phyloP scores from a whole-genome alignment of 495 filamentous ascomycete species.

The Talaromyces borbonicus region DNA sequence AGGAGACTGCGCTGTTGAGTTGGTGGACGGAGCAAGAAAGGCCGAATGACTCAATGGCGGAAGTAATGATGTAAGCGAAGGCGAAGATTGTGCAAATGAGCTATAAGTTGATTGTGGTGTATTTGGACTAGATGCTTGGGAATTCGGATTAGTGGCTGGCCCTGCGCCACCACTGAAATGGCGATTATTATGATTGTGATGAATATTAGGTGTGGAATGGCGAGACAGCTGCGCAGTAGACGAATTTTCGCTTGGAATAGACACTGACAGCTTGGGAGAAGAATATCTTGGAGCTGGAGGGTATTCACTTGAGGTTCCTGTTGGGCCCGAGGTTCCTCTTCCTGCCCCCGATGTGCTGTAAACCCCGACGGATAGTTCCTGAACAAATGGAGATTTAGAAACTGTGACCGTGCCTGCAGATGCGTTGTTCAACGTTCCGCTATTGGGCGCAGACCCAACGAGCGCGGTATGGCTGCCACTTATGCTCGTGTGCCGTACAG shows the following conservation, averaged over 20 bases:
- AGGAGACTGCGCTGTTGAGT: constrained; percentile 11
- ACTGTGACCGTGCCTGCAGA: constrained; percentile 36
- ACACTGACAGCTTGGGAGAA: constrained; percentile 17
- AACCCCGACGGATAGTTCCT: constrained; percentile 19
- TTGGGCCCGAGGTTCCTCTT: constrained; percentile 8
- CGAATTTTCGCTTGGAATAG: constrained; percentile 19
- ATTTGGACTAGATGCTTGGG: constrained; percentile 47
- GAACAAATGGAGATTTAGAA: constrained; percentile 38
- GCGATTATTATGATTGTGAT: constrained; percentile 23
- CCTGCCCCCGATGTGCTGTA: constrained; percentile 17
- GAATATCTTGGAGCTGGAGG: constrained; percentile 21
- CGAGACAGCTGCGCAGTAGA: constrained; percentile 24
- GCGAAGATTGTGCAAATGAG: constrained; percentile 39
- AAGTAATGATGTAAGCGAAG: constrained; percentile 19
- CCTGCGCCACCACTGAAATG: constrained; percentile 34
- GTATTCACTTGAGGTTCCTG: not conserved
- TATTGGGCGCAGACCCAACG: not conserved
- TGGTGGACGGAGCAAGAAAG: constrained; percentile 15
- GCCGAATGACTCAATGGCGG: constrained; percentile 14
- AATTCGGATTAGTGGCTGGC: constrained; percentile 29
- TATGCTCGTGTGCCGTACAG: constrained; percentile 27
- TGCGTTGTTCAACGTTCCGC: constrained; percentile 7
- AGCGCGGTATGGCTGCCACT: constrained; percentile 12
- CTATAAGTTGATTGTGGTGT: constrained; percentile 42
- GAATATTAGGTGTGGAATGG: constrained; percentile 31